Conservation (phyloP, 225 moss, liverwort and hornwort genomes). For the Sphagnum contortum region DNA sequence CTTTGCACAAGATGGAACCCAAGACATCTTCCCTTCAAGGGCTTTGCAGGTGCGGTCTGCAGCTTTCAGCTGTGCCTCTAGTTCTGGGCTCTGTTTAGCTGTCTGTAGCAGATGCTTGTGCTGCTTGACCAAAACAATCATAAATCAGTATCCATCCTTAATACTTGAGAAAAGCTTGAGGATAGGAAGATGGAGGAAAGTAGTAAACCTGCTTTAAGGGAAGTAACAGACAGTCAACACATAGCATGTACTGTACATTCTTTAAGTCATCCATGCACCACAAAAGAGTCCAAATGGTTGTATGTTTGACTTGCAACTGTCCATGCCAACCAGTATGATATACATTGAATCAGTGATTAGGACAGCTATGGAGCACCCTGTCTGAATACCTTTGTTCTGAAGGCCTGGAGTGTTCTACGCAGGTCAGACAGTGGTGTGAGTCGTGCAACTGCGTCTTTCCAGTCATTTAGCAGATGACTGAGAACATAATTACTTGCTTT, state of each 20-base stretch:
- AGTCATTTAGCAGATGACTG: conserved; percentile 50
- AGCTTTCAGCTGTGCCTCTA: conserved; percentile 51
- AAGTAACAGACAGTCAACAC: too few relatives aligned
- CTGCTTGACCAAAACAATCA: conserved; percentile 26
- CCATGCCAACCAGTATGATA: too few relatives aligned
- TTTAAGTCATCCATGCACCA: too few relatives aligned
- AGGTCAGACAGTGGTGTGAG: conserved; percentile 41
- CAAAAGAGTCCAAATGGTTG: too few relatives aligned
- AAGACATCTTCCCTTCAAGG: conserved; percentile 59
- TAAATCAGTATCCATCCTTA: background rate
- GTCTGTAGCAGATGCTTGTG: conserved; percentile 48
- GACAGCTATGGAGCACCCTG: too few relatives aligned
- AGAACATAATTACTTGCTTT: conserved; percentile 67
- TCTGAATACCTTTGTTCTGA: conserved; percentile 56
- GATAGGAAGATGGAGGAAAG: background rate
- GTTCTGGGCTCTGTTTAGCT: conserved; percentile 29
- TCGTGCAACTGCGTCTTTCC: conserved; percentile 55
- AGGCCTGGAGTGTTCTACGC: conserved; percentile 55
- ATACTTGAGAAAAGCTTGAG: background rate
- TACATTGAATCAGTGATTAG: too few relatives aligned
- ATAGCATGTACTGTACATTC: too few relatives aligned
- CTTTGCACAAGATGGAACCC: conserved; percentile 41
- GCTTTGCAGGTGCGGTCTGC: conserved; percentile 68
- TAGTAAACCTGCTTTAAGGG: too few relatives aligned
- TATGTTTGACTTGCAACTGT: too few relatives aligned